Evolutionary conservation across 2,329 filamentous ascomycete genomes (phyloP).

Genomic region (Capronia americana): DNA sequence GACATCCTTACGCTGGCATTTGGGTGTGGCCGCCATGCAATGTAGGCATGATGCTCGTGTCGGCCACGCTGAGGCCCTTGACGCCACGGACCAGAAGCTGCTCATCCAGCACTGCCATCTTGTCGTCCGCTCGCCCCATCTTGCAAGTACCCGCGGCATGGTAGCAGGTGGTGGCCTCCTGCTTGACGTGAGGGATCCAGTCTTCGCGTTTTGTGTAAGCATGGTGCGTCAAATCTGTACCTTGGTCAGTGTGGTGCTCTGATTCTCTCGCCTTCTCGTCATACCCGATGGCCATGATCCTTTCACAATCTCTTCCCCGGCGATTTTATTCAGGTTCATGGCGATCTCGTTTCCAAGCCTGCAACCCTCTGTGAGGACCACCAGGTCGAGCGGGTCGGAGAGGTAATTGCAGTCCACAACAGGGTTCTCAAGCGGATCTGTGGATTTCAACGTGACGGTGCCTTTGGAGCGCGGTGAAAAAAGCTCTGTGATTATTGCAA

Average conservation of each 20-base stretch:
- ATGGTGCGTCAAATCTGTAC: conserved; percentile 57
- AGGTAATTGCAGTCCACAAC: conserved; percentile 66
- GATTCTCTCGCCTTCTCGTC: not conserved
- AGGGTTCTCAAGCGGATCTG: conserved; percentile 59
- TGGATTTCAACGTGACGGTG: conserved; percentile 58
- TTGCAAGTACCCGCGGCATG: conserved; percentile 64
- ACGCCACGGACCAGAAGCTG: conserved; percentile 61
- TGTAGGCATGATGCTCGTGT: conserved; percentile 60
- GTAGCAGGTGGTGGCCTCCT: conserved; percentile 68
- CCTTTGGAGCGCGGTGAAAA: conserved; percentile 65
- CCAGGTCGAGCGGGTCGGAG: conserved; percentile 62
- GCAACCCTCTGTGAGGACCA: conserved; percentile 66
- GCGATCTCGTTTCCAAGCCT: conserved; percentile 66
- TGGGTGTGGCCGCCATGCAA: conserved; percentile 61
- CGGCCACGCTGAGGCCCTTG: conserved; percentile 60
- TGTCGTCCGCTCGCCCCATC: conserved; percentile 59
- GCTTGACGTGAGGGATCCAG: conserved; percentile 63
- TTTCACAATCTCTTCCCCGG: conserved; percentile 65
- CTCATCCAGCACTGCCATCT: conserved; percentile 60
- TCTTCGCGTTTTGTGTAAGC: conserved; percentile 60
- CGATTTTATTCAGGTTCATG: conserved; percentile 62
- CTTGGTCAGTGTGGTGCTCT: conserved; percentile 7
- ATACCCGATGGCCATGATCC: conserved; percentile 62
- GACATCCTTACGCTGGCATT: conserved; percentile 56
- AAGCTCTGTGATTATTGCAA: conserved; percentile 64